Evolutionary conservation across 495 filamentous ascomycete genomes (phyloP).

Genomic region (Cercophora sp.): DNA sequence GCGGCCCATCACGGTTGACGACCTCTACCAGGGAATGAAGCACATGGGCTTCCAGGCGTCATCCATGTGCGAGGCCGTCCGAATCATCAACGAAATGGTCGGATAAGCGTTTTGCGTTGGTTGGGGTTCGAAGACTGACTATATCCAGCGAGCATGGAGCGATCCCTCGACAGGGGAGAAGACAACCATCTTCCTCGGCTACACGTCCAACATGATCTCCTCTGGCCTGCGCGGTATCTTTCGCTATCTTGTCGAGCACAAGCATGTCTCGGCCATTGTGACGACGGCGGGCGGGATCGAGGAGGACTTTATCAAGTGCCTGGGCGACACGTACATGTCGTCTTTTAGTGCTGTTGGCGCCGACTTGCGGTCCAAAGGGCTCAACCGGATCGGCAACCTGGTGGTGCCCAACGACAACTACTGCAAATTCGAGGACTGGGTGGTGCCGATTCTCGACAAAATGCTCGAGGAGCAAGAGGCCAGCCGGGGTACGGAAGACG

Average conservation of each 20-base stretch:
- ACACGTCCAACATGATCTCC: slow-evolving; percentile 94
- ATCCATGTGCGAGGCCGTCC: slow-evolving; percentile 74
- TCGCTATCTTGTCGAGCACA: slow-evolving; percentile 86
- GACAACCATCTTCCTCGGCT: slow-evolving; percentile 94
- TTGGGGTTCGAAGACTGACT: slow-evolving; percentile 4
- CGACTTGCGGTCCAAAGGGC: slow-evolving; percentile 70
- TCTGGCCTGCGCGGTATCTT: slow-evolving; percentile 89
- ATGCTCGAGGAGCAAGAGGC: slow-evolving; percentile 93
- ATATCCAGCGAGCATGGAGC: slow-evolving; percentile 64
- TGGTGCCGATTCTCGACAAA: slow-evolving; percentile 81
- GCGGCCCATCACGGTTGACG: slow-evolving; percentile 73
- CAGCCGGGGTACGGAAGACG: slow-evolving; percentile 60
- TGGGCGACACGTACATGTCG: slow-evolving; percentile 88
- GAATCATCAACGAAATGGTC: slow-evolving; percentile 95
- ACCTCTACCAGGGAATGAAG: slow-evolving; percentile 77
- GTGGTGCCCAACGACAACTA: slow-evolving; percentile 97
- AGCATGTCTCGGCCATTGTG: slow-evolving; percentile 86
- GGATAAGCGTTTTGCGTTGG: slow-evolving; percentile 14
- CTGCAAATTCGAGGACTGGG: slow-evolving; percentile 95
- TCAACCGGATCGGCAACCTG: slow-evolving; percentile 94
- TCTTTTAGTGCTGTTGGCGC: slow-evolving; percentile 73
- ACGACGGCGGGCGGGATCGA: slow-evolving; percentile 96
- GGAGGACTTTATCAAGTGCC: slow-evolving; percentile 97
- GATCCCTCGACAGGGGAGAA: slow-evolving; percentile 67
- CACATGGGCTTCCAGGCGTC: slow-evolving; percentile 91